Base-by-base conservation (phyloP, 495 filamentous ascomycete species). In the Penicillium alfredii region DNA sequence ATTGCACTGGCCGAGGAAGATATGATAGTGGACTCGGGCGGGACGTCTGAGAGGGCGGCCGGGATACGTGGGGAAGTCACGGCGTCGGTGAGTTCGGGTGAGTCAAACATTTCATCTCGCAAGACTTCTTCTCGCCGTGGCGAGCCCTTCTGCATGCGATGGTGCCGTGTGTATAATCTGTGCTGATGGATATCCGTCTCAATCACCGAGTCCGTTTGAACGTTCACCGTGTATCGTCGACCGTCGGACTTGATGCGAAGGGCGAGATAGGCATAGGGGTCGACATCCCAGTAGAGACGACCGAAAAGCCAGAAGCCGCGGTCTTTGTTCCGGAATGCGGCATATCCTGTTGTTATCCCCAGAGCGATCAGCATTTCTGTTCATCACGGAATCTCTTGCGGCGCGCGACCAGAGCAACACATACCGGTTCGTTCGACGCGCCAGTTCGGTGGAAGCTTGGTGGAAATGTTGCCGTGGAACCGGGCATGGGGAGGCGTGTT, bases 181-280 rank as follows among this genome's bases (percentile, higher is more conserved):
- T 98, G 93, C 62, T 98, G 92, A 61, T 96, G 93, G 40, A 98
- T 71, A 62, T 98, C 92, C 3, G 89, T 90, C 21, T 87, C 80
- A 30, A 94, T 82, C 35, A 97, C 77, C 1, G 83, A 83, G 42
- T 98, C 92, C 7, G 88, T 95, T 69, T 96, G 93, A 23, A 98
- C 67, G 59, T 98, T 98, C 32, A 98, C 80, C 33, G 92, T 87
- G 63, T 97, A 98, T 45, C 84, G 82, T 6, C 90, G 68, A 8
- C 90, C 89, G 61, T 97, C 93, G 15, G 82, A 86, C 58, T 86
- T 90, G 45, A 97, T 71, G n/a, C 88, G 81, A 52, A 98, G 58
- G 0, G 86, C 93, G 6, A 97, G 77, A 60, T 87, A 97, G 4
- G 72, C 58, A 60, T 94, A 95, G 2, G 81, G 81, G 41, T 95